phyloP scores from a whole-genome alignment of 2,329 filamentous ascomycete species.

The Aspergillus awamori region DNA sequence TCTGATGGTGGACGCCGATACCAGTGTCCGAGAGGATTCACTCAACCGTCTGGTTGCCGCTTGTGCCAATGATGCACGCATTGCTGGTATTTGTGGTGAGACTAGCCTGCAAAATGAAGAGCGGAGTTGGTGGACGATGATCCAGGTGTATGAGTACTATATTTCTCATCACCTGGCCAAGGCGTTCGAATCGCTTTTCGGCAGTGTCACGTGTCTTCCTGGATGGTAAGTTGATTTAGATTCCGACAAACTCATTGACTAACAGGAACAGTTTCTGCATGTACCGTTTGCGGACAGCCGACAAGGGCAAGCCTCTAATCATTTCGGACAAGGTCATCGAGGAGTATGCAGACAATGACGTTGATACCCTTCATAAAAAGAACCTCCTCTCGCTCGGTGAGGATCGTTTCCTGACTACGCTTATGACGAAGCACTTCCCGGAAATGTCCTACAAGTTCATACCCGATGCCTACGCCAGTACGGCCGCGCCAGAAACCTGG shows the following conservation, averaged over 20 bases:
- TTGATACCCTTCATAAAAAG: conserved; percentile 94
- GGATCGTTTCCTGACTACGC: conserved; percentile 93
- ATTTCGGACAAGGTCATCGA: conserved; percentile 85
- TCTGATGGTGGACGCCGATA: conserved; percentile 97
- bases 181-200: conserved; percentile 96
- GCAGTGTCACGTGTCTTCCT: conserved; percentile 96
- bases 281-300: conserved; percentile 92
- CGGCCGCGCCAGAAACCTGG: conserved; percentile 92
- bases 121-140: conserved; percentile 98
- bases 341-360: conserved; percentile 84
- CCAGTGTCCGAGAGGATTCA: conserved; percentile 86
- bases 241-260: background rate
- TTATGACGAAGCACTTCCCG: conserved; percentile 98
- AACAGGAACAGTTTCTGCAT: conserved; percentile 79
- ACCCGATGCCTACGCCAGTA: conserved; percentile 87
- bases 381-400: conserved; percentile 92
- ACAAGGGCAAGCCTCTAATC: conserved; percentile 91
- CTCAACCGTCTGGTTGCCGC: conserved; percentile 89
- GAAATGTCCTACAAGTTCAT: conserved; percentile 96
- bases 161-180: conserved; percentile 97
- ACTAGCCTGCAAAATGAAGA: conserved; percentile 96
- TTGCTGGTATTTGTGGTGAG: conserved; percentile 96
- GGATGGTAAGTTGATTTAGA: conserved; percentile 75
- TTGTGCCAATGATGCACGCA: conserved; percentile 91
- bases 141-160: conserved; percentile 99